phyloP scores from a whole-genome alignment of 78 protist genomes.

The Acrasis kona region DNA sequence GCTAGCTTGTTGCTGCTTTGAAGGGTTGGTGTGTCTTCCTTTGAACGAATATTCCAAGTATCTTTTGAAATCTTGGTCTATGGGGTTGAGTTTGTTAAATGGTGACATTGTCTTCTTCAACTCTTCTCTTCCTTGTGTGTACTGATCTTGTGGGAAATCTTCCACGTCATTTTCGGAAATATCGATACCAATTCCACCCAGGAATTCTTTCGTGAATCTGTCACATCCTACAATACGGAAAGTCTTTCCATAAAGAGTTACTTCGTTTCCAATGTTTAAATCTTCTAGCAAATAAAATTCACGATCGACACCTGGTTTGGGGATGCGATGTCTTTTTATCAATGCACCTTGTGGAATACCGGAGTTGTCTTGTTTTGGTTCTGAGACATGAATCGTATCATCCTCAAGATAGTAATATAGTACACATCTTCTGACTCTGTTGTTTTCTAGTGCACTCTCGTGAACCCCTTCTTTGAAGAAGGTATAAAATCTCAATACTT shows the following conservation, averaged over 20 bases:
- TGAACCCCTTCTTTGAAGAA: slow-evolving; percentile 39
- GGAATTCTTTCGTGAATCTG: slow-evolving; percentile 27
- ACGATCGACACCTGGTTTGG: not conserved
- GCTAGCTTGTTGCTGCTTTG: not conserved
- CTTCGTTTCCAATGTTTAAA: slow-evolving; percentile 30
- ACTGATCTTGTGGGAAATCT: not conserved
- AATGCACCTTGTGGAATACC: slow-evolving; percentile 50
- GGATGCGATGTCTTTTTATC: slow-evolving; percentile 14
- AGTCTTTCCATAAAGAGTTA: slow-evolving; percentile 21
- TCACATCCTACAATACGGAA: slow-evolving; percentile 30
- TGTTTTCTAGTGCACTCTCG: slow-evolving; percentile 16
- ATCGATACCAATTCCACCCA: not conserved
- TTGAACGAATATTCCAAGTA: not conserved
- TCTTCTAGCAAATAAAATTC: slow-evolving; percentile 4
- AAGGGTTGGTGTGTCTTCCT: not conserved
- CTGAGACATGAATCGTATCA: slow-evolving; percentile 28
- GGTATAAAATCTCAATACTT: slow-evolving; percentile 37
- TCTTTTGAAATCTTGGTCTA: not conserved
- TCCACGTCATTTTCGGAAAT: not conserved
- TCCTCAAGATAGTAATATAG: slow-evolving; percentile 32
- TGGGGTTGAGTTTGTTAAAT: too few species aligned
- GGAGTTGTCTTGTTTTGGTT: slow-evolving; percentile 28
- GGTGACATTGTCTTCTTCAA: not conserved
- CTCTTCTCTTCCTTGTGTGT: not conserved
- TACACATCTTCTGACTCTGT: slow-evolving; percentile 15